Evolutionary conservation across 2,329 filamentous ascomycete genomes (phyloP).

Genomic region (Penicillium sp.): DNA sequence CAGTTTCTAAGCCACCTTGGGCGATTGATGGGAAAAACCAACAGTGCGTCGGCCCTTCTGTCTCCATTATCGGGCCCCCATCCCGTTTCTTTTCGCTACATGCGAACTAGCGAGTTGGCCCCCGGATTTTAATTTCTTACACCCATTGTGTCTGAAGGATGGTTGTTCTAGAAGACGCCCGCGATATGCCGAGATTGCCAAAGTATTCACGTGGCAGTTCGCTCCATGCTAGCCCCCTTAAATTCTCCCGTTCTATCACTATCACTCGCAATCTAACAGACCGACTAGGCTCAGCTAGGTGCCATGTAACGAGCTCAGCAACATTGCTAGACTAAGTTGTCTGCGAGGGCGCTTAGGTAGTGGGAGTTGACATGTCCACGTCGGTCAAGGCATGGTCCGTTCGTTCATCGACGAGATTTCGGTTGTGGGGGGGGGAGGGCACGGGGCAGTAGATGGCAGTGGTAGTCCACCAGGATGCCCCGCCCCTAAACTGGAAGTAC

Average conservation of each 20-base stretch:
- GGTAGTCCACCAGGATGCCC: too few relatives aligned
- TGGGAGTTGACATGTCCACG: not conserved
- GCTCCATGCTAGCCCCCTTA: not conserved
- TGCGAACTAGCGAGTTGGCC: not conserved
- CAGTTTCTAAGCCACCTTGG: not conserved
- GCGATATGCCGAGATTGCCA: not conserved
- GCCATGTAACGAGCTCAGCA: not conserved
- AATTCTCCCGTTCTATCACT: not conserved
- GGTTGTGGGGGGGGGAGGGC: too few relatives aligned
- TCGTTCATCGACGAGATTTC: constrained; percentile 3
- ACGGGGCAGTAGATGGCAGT: not conserved
- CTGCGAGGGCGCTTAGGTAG: not conserved
- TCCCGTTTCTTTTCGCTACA: not conserved
- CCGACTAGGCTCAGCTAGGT: not conserved
- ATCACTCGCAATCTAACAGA: too few relatives aligned
- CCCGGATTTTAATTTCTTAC: not conserved
- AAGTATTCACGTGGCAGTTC: not conserved
- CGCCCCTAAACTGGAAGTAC: constrained; percentile 1
- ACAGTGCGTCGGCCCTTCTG: not conserved
- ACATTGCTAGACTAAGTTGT: not conserved
- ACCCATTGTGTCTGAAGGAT: too few relatives aligned
- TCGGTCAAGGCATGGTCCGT: constrained; percentile 4
- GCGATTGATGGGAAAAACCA: not conserved
- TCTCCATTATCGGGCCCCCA: not conserved
- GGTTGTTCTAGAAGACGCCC: not conserved